Base-by-base conservation (phyloP, 1,284 basidiomycete species). In the Ceratobasidium sp. region DNA sequence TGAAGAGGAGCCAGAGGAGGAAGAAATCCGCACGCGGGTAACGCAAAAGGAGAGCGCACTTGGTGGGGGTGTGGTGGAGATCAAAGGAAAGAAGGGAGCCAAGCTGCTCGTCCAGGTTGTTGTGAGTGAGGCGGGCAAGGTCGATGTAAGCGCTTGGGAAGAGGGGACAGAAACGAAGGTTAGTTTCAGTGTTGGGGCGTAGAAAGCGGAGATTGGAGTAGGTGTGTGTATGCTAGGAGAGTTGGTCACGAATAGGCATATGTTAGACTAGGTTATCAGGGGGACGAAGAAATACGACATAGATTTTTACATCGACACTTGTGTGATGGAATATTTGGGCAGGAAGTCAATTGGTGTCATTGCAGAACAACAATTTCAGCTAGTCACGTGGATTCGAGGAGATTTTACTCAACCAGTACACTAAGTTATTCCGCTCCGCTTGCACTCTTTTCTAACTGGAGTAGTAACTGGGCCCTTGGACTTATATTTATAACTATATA, bases 1-100 rank as follows among this genome's bases (percentile, higher is more conserved):
- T 9, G 85, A 85, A 56, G 85, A 87, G 61, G 87, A 87, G 42
- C 83, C 83, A 44, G 86, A 87, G 77, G 86, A 87, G 64, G 85
- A 87, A 70, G 91, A 93, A 84, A 87, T 91, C 44, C 92, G 93
- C 85, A 91, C 94, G 83, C 90, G 90, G 82, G 89, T 89, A 26
- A 83, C 94, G 67, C 89, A 89, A 71, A 93, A 93, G 84, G 90
- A 91, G 81, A 87, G 85, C 1, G 87, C 89, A 58, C 84, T 95
- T 39, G 90, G 91, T 18, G 88, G 89, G 51, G 83, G 94, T 64
- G 85, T 86, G 39, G 83, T 91, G 20, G 86, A 88, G 10, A 88
- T 91, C 56, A 87, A 88, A 79, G 86, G 88, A 64, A 89, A 88
- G 39, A 86, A 88, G 79, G 84, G 89, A 79, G 85, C 85, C n/a